Base-by-base conservation (phyloP, 1,139 yeast species). In the Sugiyamaella paludigena region DNA sequence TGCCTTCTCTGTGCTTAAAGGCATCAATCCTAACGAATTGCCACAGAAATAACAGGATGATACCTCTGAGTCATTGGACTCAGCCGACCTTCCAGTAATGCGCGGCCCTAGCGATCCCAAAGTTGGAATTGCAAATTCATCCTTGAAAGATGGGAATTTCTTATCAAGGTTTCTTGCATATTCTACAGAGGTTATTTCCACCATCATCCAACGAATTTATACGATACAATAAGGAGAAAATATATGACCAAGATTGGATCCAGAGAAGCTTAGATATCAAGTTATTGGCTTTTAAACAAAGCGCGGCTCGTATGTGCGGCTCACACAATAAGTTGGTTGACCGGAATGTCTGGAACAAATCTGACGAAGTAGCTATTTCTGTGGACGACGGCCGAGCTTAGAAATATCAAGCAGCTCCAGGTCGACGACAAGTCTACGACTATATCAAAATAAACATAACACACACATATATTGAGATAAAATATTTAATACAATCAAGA, bases 1-100 rank as follows among this genome's bases (percentile, higher is more conserved):
- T 16, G 88, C 86, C 1, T 59, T 58, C 28, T 79, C 72, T 0
- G 89, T 83, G 2, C 71, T 61, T 46, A 69, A 72, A 0, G 98
- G 97, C 94, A 88, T 86, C 51, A 91, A 70, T 0, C 98, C 98
- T 7, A 91, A 77, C 7, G 96, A 88, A 69, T 91, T 89, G 5
- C 98, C 98, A 67, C 96, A 87, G 47, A 91, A 73, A 63, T 91
- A 87, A 29, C 80, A 74, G 16, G 76, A 63, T 52, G 69, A 55
- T 28, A 70, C 57, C 2, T 16, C 28, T 16, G 41, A n/a, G 13
- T 45, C 47, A 15, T 52, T 53, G 24, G 24, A 19, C 4, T 43
- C 51, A 8, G 34, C 31, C 5, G 48, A 39, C n/a, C 24, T 29
- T 10, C 40, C 40, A 10, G 43, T 29, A 6, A 37, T 34, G 13